Percentiles rank a stretch among this genome's conserved stretches.
Evolutionary conservation across 768 basidiomycete genomes (phyloP).

Genomic region (Leccinum subtestaceum): DNA sequence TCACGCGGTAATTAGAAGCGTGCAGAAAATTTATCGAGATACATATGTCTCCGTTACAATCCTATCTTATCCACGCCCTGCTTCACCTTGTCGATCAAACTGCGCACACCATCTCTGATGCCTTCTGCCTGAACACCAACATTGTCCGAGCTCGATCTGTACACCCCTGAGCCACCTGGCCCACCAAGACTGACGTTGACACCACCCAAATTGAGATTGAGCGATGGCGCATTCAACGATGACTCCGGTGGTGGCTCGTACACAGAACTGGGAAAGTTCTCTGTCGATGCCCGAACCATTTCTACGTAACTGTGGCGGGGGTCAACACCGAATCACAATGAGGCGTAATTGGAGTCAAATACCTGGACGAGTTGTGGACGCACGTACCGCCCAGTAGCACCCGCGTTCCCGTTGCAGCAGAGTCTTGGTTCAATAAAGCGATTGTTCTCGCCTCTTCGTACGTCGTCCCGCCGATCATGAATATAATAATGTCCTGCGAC

Average conservation of each 20-base stretch:
- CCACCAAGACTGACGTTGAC: slow-evolving; percentile 96
- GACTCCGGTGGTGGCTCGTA: slow-evolving; percentile 78
- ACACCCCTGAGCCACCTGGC: slow-evolving; percentile 76
- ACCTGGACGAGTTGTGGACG: slow-evolving; percentile 94
- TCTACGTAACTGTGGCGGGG: slow-evolving; percentile 66
- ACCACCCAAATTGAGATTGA: slow-evolving; percentile 89
- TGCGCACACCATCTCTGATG: slow-evolving; percentile 84
- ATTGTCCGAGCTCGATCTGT: slow-evolving; percentile 73
- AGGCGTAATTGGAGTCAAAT: slow-evolving; percentile 19
- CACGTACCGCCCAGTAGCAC: slow-evolving; percentile 92
- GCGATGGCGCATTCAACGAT: slow-evolving; percentile 65
- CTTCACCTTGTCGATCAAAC: slow-evolving; percentile 84
- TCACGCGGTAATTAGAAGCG: neutral
- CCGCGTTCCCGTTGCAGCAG: slow-evolving; percentile 60
- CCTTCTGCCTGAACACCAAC: slow-evolving; percentile 82
- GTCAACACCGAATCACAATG: neutral
- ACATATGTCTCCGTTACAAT: slow-evolving; percentile 16
- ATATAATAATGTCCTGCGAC: slow-evolving; percentile 94
- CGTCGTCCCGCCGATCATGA: slow-evolving; percentile 94
- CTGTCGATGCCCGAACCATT: slow-evolving; percentile 77
- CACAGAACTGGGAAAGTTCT: slow-evolving; percentile 58
- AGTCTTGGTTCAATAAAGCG: slow-evolving; percentile 83
- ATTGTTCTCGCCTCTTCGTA: slow-evolving; percentile 92
- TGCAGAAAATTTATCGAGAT: neutral
- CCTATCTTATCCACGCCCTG: slow-evolving; percentile 71